Percentiles rank a stretch among this genome's conserved stretches.
Evolutionary conservation across 805 yeast genomes (phyloP).

Genomic region (Wickerhamomyces queroliae): DNA sequence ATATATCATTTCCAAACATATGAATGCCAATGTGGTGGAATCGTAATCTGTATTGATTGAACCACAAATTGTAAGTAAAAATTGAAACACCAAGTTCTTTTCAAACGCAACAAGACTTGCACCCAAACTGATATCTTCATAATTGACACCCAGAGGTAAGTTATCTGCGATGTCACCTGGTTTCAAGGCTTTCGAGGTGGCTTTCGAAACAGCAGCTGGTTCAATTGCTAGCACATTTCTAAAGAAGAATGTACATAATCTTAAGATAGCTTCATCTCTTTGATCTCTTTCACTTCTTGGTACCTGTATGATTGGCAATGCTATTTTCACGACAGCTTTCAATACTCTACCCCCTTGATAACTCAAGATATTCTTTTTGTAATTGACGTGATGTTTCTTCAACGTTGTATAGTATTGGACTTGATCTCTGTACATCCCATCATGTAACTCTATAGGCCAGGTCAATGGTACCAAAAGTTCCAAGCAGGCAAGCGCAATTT

Average conservation of each 20-base stretch:
- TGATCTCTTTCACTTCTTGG: constrained; percentile 52
- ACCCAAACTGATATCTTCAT: constrained; percentile 64
- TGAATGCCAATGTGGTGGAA: constrained; percentile 50
- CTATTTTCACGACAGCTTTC: constrained; percentile 63
- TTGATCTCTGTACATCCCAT: constrained; percentile 44
- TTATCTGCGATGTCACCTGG: constrained; percentile 23
- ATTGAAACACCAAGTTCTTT: constrained; percentile 66
- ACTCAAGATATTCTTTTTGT: constrained; percentile 62
- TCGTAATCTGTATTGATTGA: constrained; percentile 62
- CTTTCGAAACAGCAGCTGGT: constrained; percentile 52
- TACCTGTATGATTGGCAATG: constrained; percentile 52
- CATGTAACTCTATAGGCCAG: constrained; percentile 73
- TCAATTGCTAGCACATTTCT: constrained; percentile 77
- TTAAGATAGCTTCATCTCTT: constrained; percentile 67
- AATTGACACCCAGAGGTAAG: constrained; percentile 50
- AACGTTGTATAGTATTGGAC: constrained; percentile 51
- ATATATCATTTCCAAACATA: constrained; percentile 65
- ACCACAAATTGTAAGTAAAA: constrained; percentile 65
- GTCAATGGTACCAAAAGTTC: constrained; percentile 81
- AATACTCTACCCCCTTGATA: constrained; percentile 57
- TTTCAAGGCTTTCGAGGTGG: constrained; percentile 33
- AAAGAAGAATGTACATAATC: constrained; percentile 65
- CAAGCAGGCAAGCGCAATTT: constrained; percentile 63
- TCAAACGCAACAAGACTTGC: constrained; percentile 52
- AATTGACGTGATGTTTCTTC: constrained; percentile 59